Evolutionary conservation across 1,284 basidiomycete species (phyloP).

Genomic region (Microbotryomycetes sp.): DNA sequence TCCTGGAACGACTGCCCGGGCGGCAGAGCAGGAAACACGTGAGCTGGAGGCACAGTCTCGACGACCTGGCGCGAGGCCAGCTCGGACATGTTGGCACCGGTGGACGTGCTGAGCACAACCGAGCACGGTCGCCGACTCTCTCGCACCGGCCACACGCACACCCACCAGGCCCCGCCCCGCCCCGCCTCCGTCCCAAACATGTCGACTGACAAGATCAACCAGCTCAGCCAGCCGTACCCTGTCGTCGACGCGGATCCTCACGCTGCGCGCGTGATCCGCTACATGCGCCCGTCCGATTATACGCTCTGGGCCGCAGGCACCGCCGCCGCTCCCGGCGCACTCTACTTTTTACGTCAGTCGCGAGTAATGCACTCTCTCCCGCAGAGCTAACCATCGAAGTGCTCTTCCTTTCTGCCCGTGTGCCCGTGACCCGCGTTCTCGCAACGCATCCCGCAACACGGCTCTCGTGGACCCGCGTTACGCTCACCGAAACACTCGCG

Average conservation of each 20-base stretch:
- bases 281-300: constrained; percentile 85
- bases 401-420: neutral
- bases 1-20: constrained; percentile 24
- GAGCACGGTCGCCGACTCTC: too few relatives aligned
- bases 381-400: neutral
- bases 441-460: too few relatives aligned
- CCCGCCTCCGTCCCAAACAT: neutral
- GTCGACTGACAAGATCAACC: constrained; percentile 17
- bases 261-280: constrained; percentile 75
- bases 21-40: neutral
- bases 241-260: constrained; percentile 62
- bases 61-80: neutral
- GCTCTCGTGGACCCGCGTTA: too few relatives aligned
- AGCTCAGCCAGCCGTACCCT: constrained; percentile 29
- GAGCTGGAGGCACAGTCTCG: neutral
- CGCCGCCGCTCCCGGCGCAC: constrained; percentile 64
- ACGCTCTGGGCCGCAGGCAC: constrained; percentile 73
- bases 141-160: too few relatives aligned
- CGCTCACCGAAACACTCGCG: neutral
- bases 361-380: neutral
- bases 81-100: neutral
- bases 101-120: neutral
- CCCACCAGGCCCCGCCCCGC: neutral
- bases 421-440: neutral
- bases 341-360: constrained; percentile 62